These are phyloP conservation scores for Papilionanthe hybrid DNA, from an alignment of 116 monocot genomes.

Conservation along the genomic window DNA sequence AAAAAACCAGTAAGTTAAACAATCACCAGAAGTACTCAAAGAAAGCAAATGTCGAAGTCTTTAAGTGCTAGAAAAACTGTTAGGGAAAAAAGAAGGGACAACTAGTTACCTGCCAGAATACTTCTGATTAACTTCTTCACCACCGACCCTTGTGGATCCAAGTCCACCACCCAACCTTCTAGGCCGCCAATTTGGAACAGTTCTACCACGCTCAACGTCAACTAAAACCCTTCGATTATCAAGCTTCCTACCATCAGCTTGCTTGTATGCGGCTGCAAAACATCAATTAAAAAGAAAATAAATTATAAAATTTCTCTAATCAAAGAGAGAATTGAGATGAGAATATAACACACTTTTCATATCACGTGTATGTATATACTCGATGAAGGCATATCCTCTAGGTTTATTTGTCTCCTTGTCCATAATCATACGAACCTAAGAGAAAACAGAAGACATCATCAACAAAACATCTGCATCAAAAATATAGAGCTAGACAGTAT, in stretches of 20 bases:
- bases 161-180: slow-evolving; percentile 63
- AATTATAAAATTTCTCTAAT: neutral
- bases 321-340: neutral
- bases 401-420: slow-evolving; percentile 79
- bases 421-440: slow-evolving; percentile 72
- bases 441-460: slow-evolving; percentile 9
- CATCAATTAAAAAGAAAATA: neutral
- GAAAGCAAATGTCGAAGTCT: neutral
- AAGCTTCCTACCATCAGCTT: slow-evolving; percentile 96
- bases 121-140: slow-evolving; percentile 78
- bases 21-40: neutral
- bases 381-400: slow-evolving; percentile 96
- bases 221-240: slow-evolving; percentile 86
- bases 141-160: slow-evolving; percentile 82
- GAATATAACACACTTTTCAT: slow-evolving; percentile 71
- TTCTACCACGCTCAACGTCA: slow-evolving; percentile 98
- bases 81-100: neutral
- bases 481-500: neutral
- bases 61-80: neutral
- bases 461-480: neutral
- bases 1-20: neutral
- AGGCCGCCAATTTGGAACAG: slow-evolving; percentile 87
- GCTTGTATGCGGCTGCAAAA: slow-evolving; percentile 89
- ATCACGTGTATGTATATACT: slow-evolving; percentile 89
- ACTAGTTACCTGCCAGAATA: slow-evolving; percentile 61